These are phyloP conservation scores for Comarum palustre DNA, from an alignment of 306 rosid species.

Conservation along the genomic window DNA sequence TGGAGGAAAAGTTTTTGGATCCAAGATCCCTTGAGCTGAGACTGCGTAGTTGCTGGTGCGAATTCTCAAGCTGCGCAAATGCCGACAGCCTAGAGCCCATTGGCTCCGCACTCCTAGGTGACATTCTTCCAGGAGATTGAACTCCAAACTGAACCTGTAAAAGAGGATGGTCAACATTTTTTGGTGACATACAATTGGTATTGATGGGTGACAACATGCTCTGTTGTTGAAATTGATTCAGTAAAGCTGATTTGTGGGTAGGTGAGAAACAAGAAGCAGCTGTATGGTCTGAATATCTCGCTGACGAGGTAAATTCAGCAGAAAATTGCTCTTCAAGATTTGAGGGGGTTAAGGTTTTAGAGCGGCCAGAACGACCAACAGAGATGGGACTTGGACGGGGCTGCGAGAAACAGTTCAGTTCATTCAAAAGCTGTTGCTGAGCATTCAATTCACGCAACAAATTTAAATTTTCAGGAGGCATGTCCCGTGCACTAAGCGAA, in stretches of 20 bases:
- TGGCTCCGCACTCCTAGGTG: slow-evolving; percentile 72
- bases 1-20: slow-evolving; percentile 40
- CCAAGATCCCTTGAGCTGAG: slow-evolving; percentile 75
- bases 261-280: slow-evolving; percentile 66
- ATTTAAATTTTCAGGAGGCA: slow-evolving; percentile 50
- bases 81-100: slow-evolving; percentile 56
- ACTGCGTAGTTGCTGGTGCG: slow-evolving; percentile 61
- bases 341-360: slow-evolving; percentile 69
- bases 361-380: slow-evolving; percentile 50
- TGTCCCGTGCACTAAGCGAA: slow-evolving; percentile 79
- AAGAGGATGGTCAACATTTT: slow-evolving; percentile 58
- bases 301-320: slow-evolving; percentile 69
- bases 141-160: slow-evolving; percentile 61
- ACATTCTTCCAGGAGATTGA: slow-evolving; percentile 84
- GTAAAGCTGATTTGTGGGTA: slow-evolving; percentile 65
- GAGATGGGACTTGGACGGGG: slow-evolving; percentile 43
- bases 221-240: slow-evolving; percentile 82
- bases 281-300: slow-evolving; percentile 66
- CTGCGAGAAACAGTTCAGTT: slow-evolving; percentile 60
- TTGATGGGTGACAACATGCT: slow-evolving; percentile 68
- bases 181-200: slow-evolving; percentile 64
- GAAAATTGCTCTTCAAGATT: slow-evolving; percentile 82
- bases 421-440: slow-evolving; percentile 65
- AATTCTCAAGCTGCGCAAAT: slow-evolving; percentile 63
- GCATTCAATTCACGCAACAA: slow-evolving; percentile 53